Evolutionary conservation across 352 stramenopile genomes (phyloP), one percentile per base, ranked within the genome.

Genomic region (Aphanomyces euteiches): DNA sequence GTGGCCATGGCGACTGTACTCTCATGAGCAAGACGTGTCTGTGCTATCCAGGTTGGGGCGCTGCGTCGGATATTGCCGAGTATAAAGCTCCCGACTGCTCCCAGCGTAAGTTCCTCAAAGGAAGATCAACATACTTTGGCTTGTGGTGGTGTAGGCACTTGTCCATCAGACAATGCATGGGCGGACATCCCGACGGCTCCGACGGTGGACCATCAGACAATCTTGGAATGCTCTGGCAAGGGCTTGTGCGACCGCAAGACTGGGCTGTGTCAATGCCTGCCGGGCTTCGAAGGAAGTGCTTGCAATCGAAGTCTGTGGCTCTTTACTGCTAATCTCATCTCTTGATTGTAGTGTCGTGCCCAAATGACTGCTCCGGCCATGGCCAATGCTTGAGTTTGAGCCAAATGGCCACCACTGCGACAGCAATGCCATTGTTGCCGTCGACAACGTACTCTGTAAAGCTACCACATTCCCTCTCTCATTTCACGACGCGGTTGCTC

Each of bases 161-260:
- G 48, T 66, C 75, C 78, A 34, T 63, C 67, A 6, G 79, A 75
- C 19, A 54, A 54, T 43, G 75, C 78, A n/a, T 89, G 82, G 81
- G 72, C 54, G 15, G 81, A 90, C 65, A 61, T 89, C 6, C 81
- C 82, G 2, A 79, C 70, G 1, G 61, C 37, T 10, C 15, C 67
- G 21, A 66, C 63, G 5, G 81, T 78, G 6, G 82, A 79, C 7
- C 82, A 90, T 61, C 28, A 17, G 28, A 47, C 58, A 7, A 13
- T 68, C 6, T 85, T 91, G 74, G 90, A 98, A 73, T 98, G 93
- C 77, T 93, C 84, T 37, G 97, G 97, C 79, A 95, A 96, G 69
- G 93, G 93, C 21, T 71, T 97, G 54, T 98, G 91, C 65, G 90
- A 98, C 75, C 85, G 90, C 54, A 67, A 50, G 7, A 80, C 80